phyloP scores from a whole-genome alignment of 2,329 filamentous ascomycete genomes.

The Exophiala mesophila region DNA sequence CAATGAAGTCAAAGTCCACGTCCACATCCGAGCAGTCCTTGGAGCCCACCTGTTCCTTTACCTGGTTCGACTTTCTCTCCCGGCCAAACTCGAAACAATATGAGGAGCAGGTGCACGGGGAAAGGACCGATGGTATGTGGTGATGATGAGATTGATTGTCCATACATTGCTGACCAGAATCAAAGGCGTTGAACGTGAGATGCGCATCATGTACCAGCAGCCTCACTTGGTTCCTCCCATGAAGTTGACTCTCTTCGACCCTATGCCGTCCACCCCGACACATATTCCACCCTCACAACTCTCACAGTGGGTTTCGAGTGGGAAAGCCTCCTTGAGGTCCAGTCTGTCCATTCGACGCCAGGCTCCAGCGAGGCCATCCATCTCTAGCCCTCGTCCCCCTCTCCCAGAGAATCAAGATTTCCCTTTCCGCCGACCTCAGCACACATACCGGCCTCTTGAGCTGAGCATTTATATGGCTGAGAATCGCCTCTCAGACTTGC shows the following conservation, averaged over 20 bases:
- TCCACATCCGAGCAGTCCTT: slow-evolving; percentile 14
- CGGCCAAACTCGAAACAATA: slow-evolving; percentile 3
- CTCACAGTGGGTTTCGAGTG: slow-evolving; percentile 36
- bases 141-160: not conserved
- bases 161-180: slow-evolving; percentile 6
- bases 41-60: slow-evolving; percentile 16
- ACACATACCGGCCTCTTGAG: slow-evolving; percentile 40
- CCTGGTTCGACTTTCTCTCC: slow-evolving; percentile 19
- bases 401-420: slow-evolving; percentile 12
- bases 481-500: slow-evolving; percentile 42
- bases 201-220: slow-evolving; percentile 41
- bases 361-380: slow-evolving; percentile 32
- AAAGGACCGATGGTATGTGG: slow-evolving; percentile 8
- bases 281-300: slow-evolving; percentile 31
- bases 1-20: slow-evolving; percentile 6
- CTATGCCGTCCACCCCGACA: slow-evolving; percentile 34
- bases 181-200: slow-evolving; percentile 38
- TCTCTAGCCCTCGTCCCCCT: slow-evolving; percentile 35
- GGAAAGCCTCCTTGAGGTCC: slow-evolving; percentile 38
- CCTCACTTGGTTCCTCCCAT: slow-evolving; percentile 44
- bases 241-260: slow-evolving; percentile 40
- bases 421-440: slow-evolving; percentile 19
- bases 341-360: slow-evolving; percentile 38
- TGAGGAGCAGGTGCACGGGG: not conserved
- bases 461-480: slow-evolving; percentile 43